Evolutionary conservation across 257 asterid species (phyloP).

Genomic region (Solanum peruvianum): DNA sequence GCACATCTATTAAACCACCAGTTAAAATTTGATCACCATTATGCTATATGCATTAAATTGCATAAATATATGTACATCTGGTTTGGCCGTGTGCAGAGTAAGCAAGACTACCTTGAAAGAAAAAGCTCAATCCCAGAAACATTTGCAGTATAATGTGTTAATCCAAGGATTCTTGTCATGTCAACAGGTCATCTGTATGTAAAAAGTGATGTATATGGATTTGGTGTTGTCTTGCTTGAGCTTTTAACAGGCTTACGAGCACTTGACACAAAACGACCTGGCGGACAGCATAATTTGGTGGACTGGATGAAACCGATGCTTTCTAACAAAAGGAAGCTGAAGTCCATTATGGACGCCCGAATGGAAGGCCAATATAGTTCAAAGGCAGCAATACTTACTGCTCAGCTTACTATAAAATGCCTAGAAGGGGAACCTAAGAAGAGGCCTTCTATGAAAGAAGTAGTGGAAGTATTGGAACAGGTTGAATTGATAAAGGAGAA

Average conservation of each 20-base stretch:
- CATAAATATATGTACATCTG: background rate
- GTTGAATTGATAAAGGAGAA: constrained; percentile 15
- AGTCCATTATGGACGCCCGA: constrained; percentile 27
- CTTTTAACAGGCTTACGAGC: constrained; percentile 31
- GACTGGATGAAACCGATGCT: constrained; percentile 23
- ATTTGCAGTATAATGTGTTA: background rate
- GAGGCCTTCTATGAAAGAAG: constrained; percentile 40
- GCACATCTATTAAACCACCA: background rate
- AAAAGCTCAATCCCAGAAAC: background rate
- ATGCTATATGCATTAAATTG: background rate
- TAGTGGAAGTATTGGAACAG: constrained; percentile 25
- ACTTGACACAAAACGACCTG: constrained; percentile 23
- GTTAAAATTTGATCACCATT: background rate
- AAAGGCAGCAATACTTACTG: constrained; percentile 16
- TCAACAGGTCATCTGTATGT: constrained; percentile 32
- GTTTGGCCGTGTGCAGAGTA: background rate
- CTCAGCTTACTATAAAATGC: constrained; percentile 31
- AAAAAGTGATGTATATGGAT: constrained; percentile 40
- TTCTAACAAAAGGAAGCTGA: constrained; percentile 14
- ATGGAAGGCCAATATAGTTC: constrained; percentile 27
- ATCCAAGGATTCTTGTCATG: background rate
- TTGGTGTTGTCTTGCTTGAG: constrained; percentile 37
- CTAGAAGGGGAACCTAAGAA: constrained; percentile 24
- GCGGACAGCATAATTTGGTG: constrained; percentile 19
- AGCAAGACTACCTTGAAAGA: background rate